Evolutionary conservation across 495 filamentous ascomycete genomes (phyloP).

Genomic region (Talaromyces stipitatus): DNA sequence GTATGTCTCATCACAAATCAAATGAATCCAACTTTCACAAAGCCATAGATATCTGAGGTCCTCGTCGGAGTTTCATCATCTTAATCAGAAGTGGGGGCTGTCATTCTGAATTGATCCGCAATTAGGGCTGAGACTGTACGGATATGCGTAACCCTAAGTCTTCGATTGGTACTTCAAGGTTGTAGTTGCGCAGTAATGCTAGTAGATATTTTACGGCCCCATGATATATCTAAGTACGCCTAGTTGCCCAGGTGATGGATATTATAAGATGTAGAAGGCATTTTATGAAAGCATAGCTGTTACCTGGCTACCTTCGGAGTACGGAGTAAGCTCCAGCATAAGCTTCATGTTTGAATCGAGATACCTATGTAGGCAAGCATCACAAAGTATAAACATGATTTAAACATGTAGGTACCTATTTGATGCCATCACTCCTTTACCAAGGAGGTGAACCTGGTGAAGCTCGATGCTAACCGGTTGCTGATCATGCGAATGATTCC

Average conservation of each 20-base stretch:
- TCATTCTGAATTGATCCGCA: neutral
- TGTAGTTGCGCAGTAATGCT: neutral
- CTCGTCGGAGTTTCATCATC: neutral
- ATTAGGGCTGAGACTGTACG: neutral
- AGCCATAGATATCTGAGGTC: neutral
- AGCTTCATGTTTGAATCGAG: neutral
- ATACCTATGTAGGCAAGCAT: neutral
- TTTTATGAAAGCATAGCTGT: neutral
- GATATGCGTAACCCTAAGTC: neutral
- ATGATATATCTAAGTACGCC: too few relatives aligned
- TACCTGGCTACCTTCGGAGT: neutral
- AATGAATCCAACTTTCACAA: neutral
- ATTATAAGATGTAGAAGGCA: neutral
- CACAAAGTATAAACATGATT: too few relatives aligned
- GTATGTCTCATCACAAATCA: neutral
- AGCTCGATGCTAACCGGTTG: too few relatives aligned
- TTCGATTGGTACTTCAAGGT: neutral
- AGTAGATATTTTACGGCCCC: neutral
- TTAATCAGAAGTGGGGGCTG: neutral
- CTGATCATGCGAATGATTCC: too few relatives aligned
- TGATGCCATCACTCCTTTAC: too few relatives aligned
- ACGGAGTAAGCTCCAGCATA: neutral
- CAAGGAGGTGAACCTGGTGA: too few relatives aligned
- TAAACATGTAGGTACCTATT: too few relatives aligned
- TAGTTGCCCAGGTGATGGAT: neutral